Conservation (phyloP, 805 yeast genomes). For the Kluyveromyces siamensis region DNA sequence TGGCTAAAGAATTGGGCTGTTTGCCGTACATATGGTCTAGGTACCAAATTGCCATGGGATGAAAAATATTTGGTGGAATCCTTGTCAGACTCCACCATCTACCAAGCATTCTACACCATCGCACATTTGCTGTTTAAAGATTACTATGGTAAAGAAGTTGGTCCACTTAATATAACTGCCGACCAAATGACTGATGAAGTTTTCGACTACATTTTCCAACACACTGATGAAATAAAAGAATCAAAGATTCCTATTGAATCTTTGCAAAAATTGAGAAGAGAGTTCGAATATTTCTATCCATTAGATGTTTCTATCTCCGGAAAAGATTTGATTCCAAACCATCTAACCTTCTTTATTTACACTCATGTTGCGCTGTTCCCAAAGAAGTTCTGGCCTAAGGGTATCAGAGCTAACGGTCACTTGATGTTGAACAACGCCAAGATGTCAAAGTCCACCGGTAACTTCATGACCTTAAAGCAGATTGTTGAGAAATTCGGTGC, state of each 20-base stretch:
- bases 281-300: constrained; percentile 95
- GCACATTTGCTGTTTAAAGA: constrained; percentile 80
- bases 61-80: constrained; percentile 88
- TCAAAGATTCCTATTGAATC: constrained; percentile 56
- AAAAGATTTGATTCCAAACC: constrained; percentile 95
- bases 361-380: constrained; percentile 91
- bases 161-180: constrained; percentile 65
- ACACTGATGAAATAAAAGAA: constrained; percentile 46
- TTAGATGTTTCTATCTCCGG: constrained; percentile 88
- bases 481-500: constrained; percentile 88
- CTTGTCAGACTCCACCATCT: constrained; percentile 89
- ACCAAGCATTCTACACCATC: constrained; percentile 91
- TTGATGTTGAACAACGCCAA: constrained; percentile 90
- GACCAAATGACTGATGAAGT: constrained; percentile 89
- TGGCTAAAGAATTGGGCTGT: constrained; percentile 99
- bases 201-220: constrained; percentile 80
- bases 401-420: constrained; percentile 93
- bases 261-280: constrained; percentile 72
- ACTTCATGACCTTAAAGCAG: constrained; percentile 85
- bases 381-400: constrained; percentile 83
- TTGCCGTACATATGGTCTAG: constrained; percentile 92
- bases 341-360: constrained; percentile 91
- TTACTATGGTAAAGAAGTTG: constrained; percentile 68
- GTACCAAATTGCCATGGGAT: constrained; percentile 96
- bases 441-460: constrained; percentile 98